Evolutionary conservation across 352 stramenopile genomes (phyloP).

Genomic region (Globisporangium abappressorium): DNA sequence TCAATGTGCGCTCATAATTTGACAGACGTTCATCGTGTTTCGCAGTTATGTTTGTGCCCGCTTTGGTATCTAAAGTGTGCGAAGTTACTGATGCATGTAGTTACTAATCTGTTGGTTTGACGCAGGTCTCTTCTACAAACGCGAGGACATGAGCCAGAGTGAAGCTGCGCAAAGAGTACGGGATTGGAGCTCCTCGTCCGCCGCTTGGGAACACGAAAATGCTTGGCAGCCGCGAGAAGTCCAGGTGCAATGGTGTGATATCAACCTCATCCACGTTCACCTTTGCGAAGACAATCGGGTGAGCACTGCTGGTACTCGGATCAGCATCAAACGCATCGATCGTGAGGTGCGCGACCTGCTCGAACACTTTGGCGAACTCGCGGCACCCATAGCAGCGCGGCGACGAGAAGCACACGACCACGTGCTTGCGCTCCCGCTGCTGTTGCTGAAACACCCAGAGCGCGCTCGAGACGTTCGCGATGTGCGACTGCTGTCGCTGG

Average conservation of each 20-base stretch:
- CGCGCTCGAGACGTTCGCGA: background rate
- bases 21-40: background rate
- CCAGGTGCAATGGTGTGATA: slow-evolving; percentile 2
- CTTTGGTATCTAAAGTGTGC: too few species aligned
- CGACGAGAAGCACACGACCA: slow-evolving; percentile 22
- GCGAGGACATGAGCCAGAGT: slow-evolving; percentile 2
- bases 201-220: slow-evolving; percentile 13
- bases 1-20: background rate
- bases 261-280: slow-evolving; percentile 24
- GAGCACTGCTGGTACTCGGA: background rate
- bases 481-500: background rate
- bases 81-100: background rate
- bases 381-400: slow-evolving; percentile 21
- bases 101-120: background rate
- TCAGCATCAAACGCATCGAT: background rate
- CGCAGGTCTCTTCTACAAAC: slow-evolving; percentile 10
- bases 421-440: background rate
- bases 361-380: slow-evolving; percentile 17
- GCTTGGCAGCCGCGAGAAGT: slow-evolving; percentile 11
- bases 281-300: slow-evolving; percentile 9
- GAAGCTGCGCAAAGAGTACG: slow-evolving; percentile 11
- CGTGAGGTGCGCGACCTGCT: slow-evolving; percentile 9
- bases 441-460: slow-evolving; percentile 8
- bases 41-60: background rate
- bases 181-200: background rate